Base-by-base conservation (phyloP, 2,329 filamentous ascomycete species). In the Epichloe festucae region DNA sequence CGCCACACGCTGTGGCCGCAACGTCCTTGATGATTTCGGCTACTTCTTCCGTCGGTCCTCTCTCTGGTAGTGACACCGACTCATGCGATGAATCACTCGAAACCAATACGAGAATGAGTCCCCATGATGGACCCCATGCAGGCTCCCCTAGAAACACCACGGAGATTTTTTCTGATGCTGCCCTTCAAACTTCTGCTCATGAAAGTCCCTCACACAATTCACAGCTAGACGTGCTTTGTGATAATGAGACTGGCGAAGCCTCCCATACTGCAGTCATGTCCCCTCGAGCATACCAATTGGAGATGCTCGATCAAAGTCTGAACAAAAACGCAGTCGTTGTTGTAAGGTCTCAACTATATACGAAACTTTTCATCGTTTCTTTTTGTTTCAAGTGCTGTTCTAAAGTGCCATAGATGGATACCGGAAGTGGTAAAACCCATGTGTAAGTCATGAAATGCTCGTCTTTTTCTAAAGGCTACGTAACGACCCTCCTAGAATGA, bases 351-450 rank as follows among this genome's bases (percentile, higher is more conserved):
- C 15, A 8, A 17, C 15, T 17, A 48, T 27, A 48, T 6, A 27
- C 14, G 17, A 5, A 31, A 42, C 3, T 14, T 14, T 42, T 21
- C 8, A n/a, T 21, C 21, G 8, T 42, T 11, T 42, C 1, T 14
- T 19, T 19, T 31, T 12, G 11, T 8, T 38, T 2, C 14, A 17
- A 35, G 5, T 14, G 23, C 27, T 27, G 8, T 48, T 15, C 39
- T 52, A 15, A 40, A 23, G n/a, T 42, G 23, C 4, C 11, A n/a
- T 54, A 85, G 84, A 89, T 89, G 85, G 85, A 87, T 55, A 90
- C 86, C 0, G 86, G 86, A 1, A 87, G 79, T 56, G 86, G 86
- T 2, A 90, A 90, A 64, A 89, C 86, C 3, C 81, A 85, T 57
- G 78, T 89, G 84, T 87, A 75, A 67, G 76, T 66, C 15, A 46